These are phyloP conservation scores for Wallacemonas sp. DNA, from an alignment of 208 protist species.

Conservation along the genomic window DNA sequence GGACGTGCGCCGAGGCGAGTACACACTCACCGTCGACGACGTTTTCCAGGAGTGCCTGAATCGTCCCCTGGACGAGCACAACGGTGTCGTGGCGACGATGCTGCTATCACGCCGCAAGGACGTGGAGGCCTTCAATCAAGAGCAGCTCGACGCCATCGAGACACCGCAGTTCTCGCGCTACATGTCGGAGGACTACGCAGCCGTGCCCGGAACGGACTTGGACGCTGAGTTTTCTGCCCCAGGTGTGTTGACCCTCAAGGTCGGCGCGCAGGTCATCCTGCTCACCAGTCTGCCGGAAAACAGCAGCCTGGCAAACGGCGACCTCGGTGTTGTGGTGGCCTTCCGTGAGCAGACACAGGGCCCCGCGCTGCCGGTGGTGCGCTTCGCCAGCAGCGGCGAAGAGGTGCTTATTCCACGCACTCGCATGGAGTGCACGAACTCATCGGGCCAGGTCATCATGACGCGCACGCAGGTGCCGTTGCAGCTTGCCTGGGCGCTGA, in stretches of 20 bases:
- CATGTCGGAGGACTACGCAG: slow-evolving; percentile 72
- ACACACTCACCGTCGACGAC: slow-evolving; percentile 44
- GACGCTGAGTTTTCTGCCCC: slow-evolving; percentile 59
- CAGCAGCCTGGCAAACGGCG: slow-evolving; percentile 33
- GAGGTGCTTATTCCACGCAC: slow-evolving; percentile 51
- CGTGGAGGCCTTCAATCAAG: slow-evolving; percentile 50
- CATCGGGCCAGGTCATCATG: slow-evolving; percentile 26
- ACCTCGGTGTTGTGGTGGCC: slow-evolving; percentile 25
- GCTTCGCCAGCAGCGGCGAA: slow-evolving; percentile 36
- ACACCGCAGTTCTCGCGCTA: slow-evolving; percentile 50
- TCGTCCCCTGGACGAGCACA: slow-evolving; percentile 13
- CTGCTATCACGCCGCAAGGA: slow-evolving; percentile 48
- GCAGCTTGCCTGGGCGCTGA: slow-evolving; percentile 92
- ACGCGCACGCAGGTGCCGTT: slow-evolving; percentile 86
- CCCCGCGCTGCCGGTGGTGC: slow-evolving; percentile 49
- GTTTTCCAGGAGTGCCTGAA: slow-evolving; percentile 37
- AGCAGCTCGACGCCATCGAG: slow-evolving; percentile 40
- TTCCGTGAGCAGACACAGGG: slow-evolving; percentile 20
- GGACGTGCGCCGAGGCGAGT: slow-evolving; percentile 54
- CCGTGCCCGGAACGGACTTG: slow-evolving; percentile 44
- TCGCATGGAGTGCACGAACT: slow-evolving; percentile 34
- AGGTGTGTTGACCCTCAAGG: slow-evolving; percentile 48
- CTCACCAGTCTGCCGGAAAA: slow-evolving; percentile 40
- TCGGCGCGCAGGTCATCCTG: slow-evolving; percentile 75
- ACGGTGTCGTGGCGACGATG: slow-evolving; percentile 48